Evolutionary conservation across 1,284 basidiomycete genomes (phyloP).

Genomic region (Athelia psychrophila): DNA sequence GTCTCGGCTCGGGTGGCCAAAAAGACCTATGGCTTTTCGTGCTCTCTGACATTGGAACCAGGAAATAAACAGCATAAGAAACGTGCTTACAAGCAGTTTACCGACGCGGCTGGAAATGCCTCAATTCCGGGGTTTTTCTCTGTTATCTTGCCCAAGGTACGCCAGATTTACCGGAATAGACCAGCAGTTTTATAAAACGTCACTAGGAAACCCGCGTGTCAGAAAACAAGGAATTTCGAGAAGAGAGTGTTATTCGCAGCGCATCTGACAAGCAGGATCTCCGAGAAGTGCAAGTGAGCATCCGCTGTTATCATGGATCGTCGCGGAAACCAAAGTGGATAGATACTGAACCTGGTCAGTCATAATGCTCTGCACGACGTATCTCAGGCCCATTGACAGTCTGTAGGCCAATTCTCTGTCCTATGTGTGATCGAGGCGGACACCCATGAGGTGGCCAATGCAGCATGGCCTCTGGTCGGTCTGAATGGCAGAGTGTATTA

Average conservation of each 20-base stretch:
- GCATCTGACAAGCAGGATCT: not conserved
- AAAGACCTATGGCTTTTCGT: constrained; percentile 33
- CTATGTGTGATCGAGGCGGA: constrained; percentile 38
- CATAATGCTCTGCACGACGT: not conserved
- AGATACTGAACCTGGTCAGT: constrained; percentile 36
- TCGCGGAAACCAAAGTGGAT: constrained; percentile 35
- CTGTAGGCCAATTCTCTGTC: constrained; percentile 21
- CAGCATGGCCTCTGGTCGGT: constrained; percentile 7
- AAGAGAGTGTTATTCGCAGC: constrained; percentile 20
- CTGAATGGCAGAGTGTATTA: constrained; percentile 26
- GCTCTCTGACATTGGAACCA: too few relatives aligned
- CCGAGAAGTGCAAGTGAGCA: not conserved
- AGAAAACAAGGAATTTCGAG: constrained; percentile 38
- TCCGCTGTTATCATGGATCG: not conserved
- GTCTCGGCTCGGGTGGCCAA: constrained; percentile 33
- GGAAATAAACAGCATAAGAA: constrained; percentile 28
- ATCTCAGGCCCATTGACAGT: not conserved
- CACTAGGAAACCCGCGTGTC: constrained; percentile 30
- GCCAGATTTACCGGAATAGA: not conserved
- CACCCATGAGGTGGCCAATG: constrained; percentile 24
- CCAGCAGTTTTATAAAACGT: not conserved
- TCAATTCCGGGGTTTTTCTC: constrained; percentile 28
- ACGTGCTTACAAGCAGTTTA: not conserved
- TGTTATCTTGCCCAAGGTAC: constrained; percentile 30
- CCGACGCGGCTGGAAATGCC: constrained; percentile 28